Base-by-base conservation (phyloP, 1,284 basidiomycete species). In the Gomphus bonarii region DNA sequence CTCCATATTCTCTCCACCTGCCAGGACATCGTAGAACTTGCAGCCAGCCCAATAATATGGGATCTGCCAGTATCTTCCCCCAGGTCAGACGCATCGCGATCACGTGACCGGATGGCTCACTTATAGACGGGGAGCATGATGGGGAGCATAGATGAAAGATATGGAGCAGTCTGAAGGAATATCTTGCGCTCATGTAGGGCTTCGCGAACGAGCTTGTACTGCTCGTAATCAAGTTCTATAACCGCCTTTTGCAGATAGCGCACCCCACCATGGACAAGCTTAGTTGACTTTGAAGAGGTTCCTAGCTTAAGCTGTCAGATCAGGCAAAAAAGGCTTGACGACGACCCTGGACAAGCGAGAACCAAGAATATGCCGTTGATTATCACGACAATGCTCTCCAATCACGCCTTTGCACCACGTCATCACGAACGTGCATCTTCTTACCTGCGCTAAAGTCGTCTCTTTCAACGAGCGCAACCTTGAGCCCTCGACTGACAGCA, bases 1-100 rank as follows among this genome's bases (percentile, higher is more conserved):
- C 70, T 95, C 92, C 92, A 98, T 97, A 72, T 98, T 98, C 70
- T 97, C 91, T 67, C 89, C 88, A 0, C 95, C 95, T 14, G 95
- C 95, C 33, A 99, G 77, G 30, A 97, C 49, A 70, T 99, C 95
- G 74, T 99, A 99, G 78, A 97, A 78, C 76, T 98, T 98, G 75
- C 91, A 95, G 16, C 95, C 95, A 2, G 84, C 85, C 75, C 84
- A 95, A 72, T 95, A 98, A 72, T 98, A 98, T 0, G 95, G 95
- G 4, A 98, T 79, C 67, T 97, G 93, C 94, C 95, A 98, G 72
- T 91, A 95, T 59, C 85, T 91, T 64, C 63, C 31, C 42, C 14
- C 33, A 14, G 22, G 22, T 54, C 28, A 54, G 40, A 44, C 25
- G 40, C 38, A 3, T 48, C 44, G 16, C 44, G 22, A 43, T 28